These are phyloP conservation scores for Cucumis hystrix DNA, from an alignment of 306 rosid species.

Conservation along the genomic window DNA sequence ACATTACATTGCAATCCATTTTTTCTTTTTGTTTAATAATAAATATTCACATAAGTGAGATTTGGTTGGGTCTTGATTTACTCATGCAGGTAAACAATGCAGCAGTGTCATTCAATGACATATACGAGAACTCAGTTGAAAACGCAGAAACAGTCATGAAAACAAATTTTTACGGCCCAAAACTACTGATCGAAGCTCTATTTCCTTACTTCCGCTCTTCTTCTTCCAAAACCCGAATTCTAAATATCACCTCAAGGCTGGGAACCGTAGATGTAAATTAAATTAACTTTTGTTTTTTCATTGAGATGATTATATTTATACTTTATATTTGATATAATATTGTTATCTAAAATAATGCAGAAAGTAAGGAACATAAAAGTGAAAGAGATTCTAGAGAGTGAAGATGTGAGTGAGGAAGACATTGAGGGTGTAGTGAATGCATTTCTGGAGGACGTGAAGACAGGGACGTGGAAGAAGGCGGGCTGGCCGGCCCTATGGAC, in stretches of 20 bases:
- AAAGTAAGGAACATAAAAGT: constrained; percentile 36
- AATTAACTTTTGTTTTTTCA: too few relatives aligned
- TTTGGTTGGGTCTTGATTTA: not conserved
- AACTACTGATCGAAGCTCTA: constrained; percentile 42
- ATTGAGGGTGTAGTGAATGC: constrained; percentile 27
- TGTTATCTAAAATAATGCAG: constrained; percentile 13
- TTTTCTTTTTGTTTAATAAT: too few relatives aligned
- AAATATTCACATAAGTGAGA: too few relatives aligned
- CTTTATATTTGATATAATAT: too few relatives aligned
- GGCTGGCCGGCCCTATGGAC: constrained; percentile 96
- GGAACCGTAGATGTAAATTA: constrained; percentile 47
- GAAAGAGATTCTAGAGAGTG: constrained; percentile 16
- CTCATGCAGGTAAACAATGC: constrained; percentile 68
- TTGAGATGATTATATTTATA: not conserved
- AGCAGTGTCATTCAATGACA: constrained; percentile 55
- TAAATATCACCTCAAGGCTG: constrained; percentile 77
- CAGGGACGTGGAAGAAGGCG: constrained; percentile 41
- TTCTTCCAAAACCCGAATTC: constrained; percentile 34
- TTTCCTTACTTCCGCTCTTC: constrained; percentile 51
- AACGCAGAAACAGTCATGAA: constrained; percentile 53
- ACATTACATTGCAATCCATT: too few relatives aligned
- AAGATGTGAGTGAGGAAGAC: constrained; percentile 31
- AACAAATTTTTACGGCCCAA: constrained; percentile 68
- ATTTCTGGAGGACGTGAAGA: constrained; percentile 42
- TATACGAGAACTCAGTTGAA: constrained; percentile 49